Percentiles rank a stretch among this genome's conserved stretches.
phyloP scores from a whole-genome alignment of 805 yeast species.

The Osmozyma mogii region DNA sequence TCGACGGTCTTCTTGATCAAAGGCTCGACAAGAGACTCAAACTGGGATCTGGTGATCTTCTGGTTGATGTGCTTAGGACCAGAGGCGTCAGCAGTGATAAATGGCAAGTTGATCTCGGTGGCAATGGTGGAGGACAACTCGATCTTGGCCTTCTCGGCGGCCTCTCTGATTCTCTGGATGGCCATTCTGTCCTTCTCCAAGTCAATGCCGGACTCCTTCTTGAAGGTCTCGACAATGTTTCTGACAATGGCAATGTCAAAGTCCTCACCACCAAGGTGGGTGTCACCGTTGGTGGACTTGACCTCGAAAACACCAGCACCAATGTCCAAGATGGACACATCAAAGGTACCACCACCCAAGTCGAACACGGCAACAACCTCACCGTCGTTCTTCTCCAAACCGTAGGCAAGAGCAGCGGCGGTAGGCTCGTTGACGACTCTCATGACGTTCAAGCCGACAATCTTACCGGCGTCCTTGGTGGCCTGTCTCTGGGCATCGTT shows the following conservation, averaged over 20 bases:
- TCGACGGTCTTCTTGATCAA: constrained; percentile 65
- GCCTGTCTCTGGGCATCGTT: constrained; percentile 91
- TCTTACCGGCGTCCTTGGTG: constrained; percentile 95
- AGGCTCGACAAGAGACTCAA: constrained; percentile 58
- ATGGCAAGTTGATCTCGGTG: constrained; percentile 75
- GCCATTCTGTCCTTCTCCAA: constrained; percentile 34
- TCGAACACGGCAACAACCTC: constrained; percentile 93
- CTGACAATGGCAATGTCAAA: constrained; percentile 83
- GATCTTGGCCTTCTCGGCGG: constrained; percentile 81
- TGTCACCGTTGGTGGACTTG: constrained; percentile 95
- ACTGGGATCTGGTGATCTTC: constrained; percentile 58
- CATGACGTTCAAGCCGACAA: constrained; percentile 85
- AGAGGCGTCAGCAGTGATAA: constrained; percentile 79
- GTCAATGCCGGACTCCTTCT: constrained; percentile 64
- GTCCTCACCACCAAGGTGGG: constrained; percentile 91
- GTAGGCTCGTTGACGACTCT: constrained; percentile 90
- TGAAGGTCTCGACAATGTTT: constrained; percentile 72
- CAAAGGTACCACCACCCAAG: constrained; percentile 98
- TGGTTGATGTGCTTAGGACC: constrained; percentile 76
- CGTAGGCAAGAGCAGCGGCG: constrained; percentile 23
- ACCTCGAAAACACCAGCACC: constrained; percentile 98
- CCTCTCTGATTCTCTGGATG: constrained; percentile 65
- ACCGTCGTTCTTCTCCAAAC: constrained; percentile 51
- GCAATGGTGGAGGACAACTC: constrained; percentile 68
- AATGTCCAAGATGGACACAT: constrained; percentile 91